Conservation (phyloP, 345 rosid species). For the Noccaea bulbosa region DNA sequence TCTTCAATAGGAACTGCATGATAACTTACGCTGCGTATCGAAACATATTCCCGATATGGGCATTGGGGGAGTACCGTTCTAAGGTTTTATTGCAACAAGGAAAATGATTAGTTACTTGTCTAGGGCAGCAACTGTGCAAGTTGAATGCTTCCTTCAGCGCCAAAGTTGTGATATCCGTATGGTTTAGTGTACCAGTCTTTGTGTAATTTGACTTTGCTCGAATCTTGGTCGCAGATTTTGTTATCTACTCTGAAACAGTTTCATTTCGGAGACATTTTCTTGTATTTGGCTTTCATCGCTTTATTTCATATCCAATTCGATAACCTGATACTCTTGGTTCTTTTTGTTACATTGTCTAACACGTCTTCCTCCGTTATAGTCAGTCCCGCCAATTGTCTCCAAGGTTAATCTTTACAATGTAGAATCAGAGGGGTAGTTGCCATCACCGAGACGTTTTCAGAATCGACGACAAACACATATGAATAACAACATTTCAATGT, state of each 20-base stretch:
- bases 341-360: too few relatives aligned
- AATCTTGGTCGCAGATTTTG: conserved; percentile 32
- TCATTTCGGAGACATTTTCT: too few relatives aligned
- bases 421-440: too few relatives aligned
- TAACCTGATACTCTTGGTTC: too few relatives aligned
- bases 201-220: conserved; percentile 19
- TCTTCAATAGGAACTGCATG: conserved; percentile 74
- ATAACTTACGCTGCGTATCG: conserved; percentile 67
- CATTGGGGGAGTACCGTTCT: conserved; percentile 65
- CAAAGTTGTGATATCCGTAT: not conserved
- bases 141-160: conserved; percentile 1
- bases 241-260: conserved; percentile 1
- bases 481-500: too few relatives aligned
- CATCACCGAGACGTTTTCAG: too few relatives aligned
- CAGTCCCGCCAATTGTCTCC: too few relatives aligned
- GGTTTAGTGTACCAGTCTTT: conserved; percentile 15
- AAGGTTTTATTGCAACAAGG: conserved; percentile 48
- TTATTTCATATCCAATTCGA: too few relatives aligned
- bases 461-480: too few relatives aligned
- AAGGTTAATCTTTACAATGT: too few relatives aligned
- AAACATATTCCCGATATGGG: conserved; percentile 70
- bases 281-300: too few relatives aligned
- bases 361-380: too few relatives aligned
- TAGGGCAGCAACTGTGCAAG: conserved; percentile 17
- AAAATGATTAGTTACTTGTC: conserved; percentile 36